Evolutionary conservation across 345 rosid genomes (phyloP), one percentile per base, ranked within the genome.

Genomic region (Abelmoschus esculentus): DNA sequence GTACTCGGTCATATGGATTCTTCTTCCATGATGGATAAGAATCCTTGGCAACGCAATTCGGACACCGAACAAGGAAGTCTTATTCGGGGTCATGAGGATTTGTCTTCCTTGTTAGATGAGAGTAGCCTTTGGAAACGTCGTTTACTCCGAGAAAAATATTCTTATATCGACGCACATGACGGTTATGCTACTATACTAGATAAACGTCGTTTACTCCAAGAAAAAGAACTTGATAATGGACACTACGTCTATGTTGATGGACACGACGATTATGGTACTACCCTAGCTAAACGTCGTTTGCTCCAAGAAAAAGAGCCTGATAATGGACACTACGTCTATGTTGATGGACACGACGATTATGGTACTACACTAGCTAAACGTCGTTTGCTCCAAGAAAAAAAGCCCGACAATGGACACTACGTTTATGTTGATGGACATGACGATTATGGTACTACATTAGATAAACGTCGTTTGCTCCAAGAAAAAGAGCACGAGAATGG

Each of bases 1-100:
- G 73, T 76, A 11, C 34, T 78, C 6, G 82, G 77, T 0, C 82
- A 77, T 38, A 75, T 70, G 75, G 49, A 19, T 18, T 12, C 28
- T 12, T 54, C 19, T 52, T 6, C 22, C 56, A 52, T 52, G 56
- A 15, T 52, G 18, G 56, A 52, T n/a, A 17, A 52, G 8, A 52
- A 59, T 17, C 15, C 38, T 14, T 50, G 7, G 54, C 2, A 50
- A 50, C 22, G 36, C 10, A 58, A 67, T 32, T 62, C 73, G 0
- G 67, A 69, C 3, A 46, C 65, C 7, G 49, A 60, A 0, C 36
- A 42, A 1, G 53, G 31, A 6, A 9, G 28, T 8, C 62, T 58
- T 1, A 71, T 75, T 18, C 47, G 71, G 2, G 79, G 75, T 1
- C 82, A 74, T 52, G 78, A 66, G 72, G 58, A 13, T 17, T 5